These are phyloP conservation scores for Trifolium subterraneum DNA, from an alignment of 306 rosid species.

Conservation along the genomic window DNA sequence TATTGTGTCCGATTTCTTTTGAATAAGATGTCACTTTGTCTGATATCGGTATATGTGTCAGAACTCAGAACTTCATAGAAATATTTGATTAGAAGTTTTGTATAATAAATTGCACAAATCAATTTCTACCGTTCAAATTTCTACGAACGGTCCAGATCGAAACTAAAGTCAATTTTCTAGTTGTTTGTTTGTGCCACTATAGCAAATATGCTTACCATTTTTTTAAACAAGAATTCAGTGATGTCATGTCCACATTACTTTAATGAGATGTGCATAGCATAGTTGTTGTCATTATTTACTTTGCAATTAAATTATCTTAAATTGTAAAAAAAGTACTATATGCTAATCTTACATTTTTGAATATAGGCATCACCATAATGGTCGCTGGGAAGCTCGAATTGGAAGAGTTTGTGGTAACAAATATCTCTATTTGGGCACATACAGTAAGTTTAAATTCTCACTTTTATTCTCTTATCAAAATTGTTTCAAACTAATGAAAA, in stretches of 20 bases:
- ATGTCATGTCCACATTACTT: neutral
- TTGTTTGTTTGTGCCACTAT: neutral
- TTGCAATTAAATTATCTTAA: neutral
- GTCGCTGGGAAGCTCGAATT: conserved; percentile 98
- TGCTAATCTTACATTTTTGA: neutral
- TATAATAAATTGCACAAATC: neutral
- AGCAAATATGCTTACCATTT: neutral
- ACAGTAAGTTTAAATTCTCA: conserved; percentile 52
- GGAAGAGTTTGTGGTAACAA: conserved; percentile 94
- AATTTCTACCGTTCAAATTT: neutral
- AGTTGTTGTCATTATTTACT: neutral
- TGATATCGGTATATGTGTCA: neutral
- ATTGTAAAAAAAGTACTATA: neutral
- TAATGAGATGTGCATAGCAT: neutral
- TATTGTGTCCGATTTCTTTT: no score
- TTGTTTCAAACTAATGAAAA: neutral
- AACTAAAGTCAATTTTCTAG: neutral
- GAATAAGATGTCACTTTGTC: no score
- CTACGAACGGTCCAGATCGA: neutral
- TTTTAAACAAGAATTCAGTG: neutral
- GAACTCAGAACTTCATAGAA: neutral
- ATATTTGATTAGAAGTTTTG: neutral
- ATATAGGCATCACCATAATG: conserved; percentile 91
- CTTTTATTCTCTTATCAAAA: neutral
- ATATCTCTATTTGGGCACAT: conserved; percentile 89